Evolutionary conservation across 2,329 filamentous ascomycete genomes (phyloP).

Genomic region (Grosmannia penicillata): DNA sequence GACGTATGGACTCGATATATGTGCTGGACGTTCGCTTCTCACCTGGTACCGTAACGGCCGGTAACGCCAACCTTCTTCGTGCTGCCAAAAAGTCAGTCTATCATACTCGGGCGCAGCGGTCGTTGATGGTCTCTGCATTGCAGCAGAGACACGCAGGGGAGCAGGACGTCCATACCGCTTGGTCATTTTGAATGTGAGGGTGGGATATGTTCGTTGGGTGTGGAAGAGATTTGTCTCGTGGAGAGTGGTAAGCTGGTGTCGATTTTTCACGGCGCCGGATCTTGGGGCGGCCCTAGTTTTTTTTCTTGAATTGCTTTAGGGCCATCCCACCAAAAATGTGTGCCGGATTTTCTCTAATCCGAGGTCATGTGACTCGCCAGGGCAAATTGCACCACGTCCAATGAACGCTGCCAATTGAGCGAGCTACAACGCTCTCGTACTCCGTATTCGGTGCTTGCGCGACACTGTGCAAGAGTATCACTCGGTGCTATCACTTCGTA

Average conservation of each 20-base stretch:
- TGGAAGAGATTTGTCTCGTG: conserved; percentile 5
- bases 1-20: background rate
- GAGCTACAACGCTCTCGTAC: no score
- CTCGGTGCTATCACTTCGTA: no score
- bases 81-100: conserved; percentile 22
- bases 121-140: no score
- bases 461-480: no score
- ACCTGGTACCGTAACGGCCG: conserved; percentile 40
- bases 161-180: conserved; percentile 35
- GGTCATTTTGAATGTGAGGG: conserved; percentile 52
- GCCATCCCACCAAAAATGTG: background rate
- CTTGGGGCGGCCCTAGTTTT: conserved; percentile 2
- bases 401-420: no score
- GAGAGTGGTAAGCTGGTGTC: background rate
- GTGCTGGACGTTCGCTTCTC: conserved; percentile 3
- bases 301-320: conserved; percentile 3
- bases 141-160: no score
- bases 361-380: conserved; percentile 4
- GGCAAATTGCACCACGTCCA: no score
- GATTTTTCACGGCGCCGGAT: background rate
- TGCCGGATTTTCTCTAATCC: conserved; percentile 8
- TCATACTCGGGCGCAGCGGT: background rate
- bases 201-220: conserved; percentile 3
- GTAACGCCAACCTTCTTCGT: conserved; percentile 98
- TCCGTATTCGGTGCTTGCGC: no score